These are phyloP conservation scores for Neofusicoccum parvum DNA, from an alignment of 2,329 filamentous ascomycete genomes.

Conservation along the genomic window DNA sequence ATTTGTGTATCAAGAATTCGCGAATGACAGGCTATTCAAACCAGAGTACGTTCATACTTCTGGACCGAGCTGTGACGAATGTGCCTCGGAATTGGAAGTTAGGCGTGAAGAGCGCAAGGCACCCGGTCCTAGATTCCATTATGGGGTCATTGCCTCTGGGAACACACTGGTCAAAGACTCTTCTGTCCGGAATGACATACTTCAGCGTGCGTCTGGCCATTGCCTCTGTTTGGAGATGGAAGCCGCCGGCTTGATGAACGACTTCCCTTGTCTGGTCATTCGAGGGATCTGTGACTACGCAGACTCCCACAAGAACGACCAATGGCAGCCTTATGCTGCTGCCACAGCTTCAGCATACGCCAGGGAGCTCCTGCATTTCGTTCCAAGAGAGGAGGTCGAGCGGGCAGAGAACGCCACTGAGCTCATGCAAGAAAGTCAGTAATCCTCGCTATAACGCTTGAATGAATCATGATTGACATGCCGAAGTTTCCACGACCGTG, in stretches of 20 bases:
- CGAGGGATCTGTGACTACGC: constrained; percentile 33
- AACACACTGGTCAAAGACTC: not conserved
- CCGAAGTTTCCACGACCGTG: too few relatives aligned
- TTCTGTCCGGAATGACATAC: not conserved
- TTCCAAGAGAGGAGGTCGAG: accelerated
- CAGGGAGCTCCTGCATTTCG: constrained; percentile 23
- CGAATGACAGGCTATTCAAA: constrained; percentile 3
- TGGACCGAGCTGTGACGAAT: not conserved
- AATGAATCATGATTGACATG: too few relatives aligned
- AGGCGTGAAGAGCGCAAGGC: not conserved
- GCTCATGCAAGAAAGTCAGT: not conserved
- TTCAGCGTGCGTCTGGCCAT: too few relatives aligned
- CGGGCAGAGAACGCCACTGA: not conserved
- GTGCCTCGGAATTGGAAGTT: not conserved
- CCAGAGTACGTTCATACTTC: not conserved
- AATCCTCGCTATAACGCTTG: too few relatives aligned
- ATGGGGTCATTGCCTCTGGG: not conserved
- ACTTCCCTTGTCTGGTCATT: constrained; percentile 32
- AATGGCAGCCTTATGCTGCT: constrained; percentile 29
- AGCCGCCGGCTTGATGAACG: constrained; percentile 26
- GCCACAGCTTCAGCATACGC: constrained; percentile 26
- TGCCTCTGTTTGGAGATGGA: constrained; percentile 27
- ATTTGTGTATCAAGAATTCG: constrained; percentile 1
- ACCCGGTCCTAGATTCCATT: not conserved
- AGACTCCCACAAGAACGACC: constrained; percentile 31